Evolutionary conservation across 257 asterid species (phyloP), one percentile per base, ranked within the genome.

Genomic region (Eucommia ulmoides): DNA sequence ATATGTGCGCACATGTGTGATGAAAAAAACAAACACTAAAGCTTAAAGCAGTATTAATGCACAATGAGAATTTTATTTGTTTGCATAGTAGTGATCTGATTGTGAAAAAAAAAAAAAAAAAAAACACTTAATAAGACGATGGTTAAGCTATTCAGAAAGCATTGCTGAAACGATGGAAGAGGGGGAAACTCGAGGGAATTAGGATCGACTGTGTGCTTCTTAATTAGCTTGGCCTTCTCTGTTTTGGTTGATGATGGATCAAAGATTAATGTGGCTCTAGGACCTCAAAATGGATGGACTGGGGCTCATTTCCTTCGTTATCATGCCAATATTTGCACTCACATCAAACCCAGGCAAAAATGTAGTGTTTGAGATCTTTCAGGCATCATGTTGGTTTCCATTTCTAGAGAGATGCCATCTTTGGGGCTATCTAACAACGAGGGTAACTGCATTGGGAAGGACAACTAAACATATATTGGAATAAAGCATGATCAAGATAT

Each of bases 71-170:
- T n/a, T n/a, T n/a, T n/a, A n/a, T n/a, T n/a, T n/a, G n/a, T n/a
- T n/a, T n/a, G n/a, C n/a, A n/a, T n/a, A n/a, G n/a, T n/a, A n/a
- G n/a, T n/a, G n/a, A n/a, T n/a, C n/a, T n/a, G n/a, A n/a, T n/a
- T n/a, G n/a, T n/a, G n/a, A n/a, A n/a, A n/a, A n/a, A n/a, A n/a
- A n/a, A n/a, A n/a, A n/a, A n/a, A n/a, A n/a, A n/a, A n/a, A n/a
- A n/a, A n/a, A n/a, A n/a, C n/a, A n/a, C n/a, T n/a, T n/a, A n/a
- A n/a, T n/a, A n/a, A n/a, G n/a, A n/a, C n/a, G n/a, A n/a, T n/a
- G n/a, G n/a, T 89, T 3, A 94, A 41, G 96, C 98, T 89, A 57
- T 60, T 85, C 3, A 93, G 98, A 67, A 89, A 89, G 78, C 98
- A 89, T 64, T 89, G 87, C 65, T 80, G 79, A 19, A 85, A 89